A percentile compares a stretch with the other conserved stretches of the same genome.
phyloP scores from a whole-genome alignment of 805 yeast species.

The Candida patagonica region DNA sequence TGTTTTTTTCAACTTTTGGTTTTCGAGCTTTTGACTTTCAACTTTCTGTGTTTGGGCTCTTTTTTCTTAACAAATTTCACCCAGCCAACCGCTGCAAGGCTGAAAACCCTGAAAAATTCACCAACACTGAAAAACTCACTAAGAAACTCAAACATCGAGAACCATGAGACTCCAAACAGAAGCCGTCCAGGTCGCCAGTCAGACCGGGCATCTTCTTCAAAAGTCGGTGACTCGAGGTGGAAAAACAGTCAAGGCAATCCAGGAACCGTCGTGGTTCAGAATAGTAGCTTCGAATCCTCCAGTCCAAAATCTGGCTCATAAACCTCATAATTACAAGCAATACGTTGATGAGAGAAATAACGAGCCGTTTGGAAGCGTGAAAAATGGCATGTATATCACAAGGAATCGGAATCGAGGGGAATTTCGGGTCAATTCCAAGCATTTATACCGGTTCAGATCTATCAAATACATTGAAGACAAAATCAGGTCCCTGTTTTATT shows the following conservation, averaged over 20 bases:
- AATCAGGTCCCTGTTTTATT: slow-evolving; percentile 70
- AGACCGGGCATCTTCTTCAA: slow-evolving; percentile 67
- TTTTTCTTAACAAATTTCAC: no score
- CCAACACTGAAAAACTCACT: slow-evolving; percentile 1
- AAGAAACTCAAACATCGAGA: background rate
- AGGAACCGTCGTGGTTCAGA: slow-evolving; percentile 83
- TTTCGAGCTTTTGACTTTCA: no score
- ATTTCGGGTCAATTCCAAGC: slow-evolving; percentile 18
- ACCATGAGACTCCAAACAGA: slow-evolving; percentile 63
- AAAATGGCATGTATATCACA: slow-evolving; percentile 35
- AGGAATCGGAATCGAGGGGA: slow-evolving; percentile 32
- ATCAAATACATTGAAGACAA: slow-evolving; percentile 66
- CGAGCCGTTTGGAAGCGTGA: slow-evolving; percentile 7
- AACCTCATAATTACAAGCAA: slow-evolving; percentile 25
- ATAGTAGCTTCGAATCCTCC: slow-evolving; percentile 84
- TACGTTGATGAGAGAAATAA: slow-evolving; percentile 18
- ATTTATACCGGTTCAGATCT: slow-evolving; percentile 43
- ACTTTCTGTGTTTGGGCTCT: no score
- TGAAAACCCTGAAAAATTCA: no score
- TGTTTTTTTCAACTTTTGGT: no score
- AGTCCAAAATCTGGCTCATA: slow-evolving; percentile 45
- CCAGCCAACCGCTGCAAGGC: no score
- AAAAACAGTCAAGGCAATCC: slow-evolving; percentile 28
- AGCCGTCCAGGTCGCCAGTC: slow-evolving; percentile 68
- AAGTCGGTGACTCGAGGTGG: slow-evolving; percentile 36